Evolutionary conservation across 1,284 basidiomycete species (phyloP).

Genomic region (Fomitopsis palustris): DNA sequence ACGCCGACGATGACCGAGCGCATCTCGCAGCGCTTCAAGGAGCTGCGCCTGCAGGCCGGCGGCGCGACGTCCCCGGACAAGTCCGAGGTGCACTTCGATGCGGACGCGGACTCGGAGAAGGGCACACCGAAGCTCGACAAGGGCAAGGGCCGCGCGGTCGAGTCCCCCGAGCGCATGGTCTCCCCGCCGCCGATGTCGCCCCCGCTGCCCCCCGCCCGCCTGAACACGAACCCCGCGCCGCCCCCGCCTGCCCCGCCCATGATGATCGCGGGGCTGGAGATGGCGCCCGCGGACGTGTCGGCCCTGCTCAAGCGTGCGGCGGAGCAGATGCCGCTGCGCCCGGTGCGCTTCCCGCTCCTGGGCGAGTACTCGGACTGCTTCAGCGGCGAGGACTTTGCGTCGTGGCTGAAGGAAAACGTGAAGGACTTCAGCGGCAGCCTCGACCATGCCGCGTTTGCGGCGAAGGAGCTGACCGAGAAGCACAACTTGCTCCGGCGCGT

Average conservation of each 20-base stretch:
- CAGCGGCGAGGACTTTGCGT: conserved; percentile 76
- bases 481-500: conserved; percentile 72
- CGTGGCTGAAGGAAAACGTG: conserved; percentile 71
- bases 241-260: conserved; percentile 49
- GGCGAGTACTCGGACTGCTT: conserved; percentile 88
- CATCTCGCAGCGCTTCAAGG: conserved; percentile 69
- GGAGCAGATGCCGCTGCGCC: conserved; percentile 57
- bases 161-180: conserved; percentile 36
- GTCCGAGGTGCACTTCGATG: conserved; percentile 31
- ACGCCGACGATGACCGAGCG: conserved; percentile 74
- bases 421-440: conserved; percentile 68
- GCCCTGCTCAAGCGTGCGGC: conserved; percentile 64
- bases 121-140: conserved; percentile 59
- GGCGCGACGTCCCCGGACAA: conserved; percentile 30
- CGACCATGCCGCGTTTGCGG: conserved; percentile 78
- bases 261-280: conserved; percentile 69
- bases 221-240: conserved; percentile 33
- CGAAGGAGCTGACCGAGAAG: conserved; percentile 71
- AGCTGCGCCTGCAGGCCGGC: conserved; percentile 54
- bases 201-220: conserved; percentile 36
- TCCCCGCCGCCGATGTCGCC: conserved; percentile 68
- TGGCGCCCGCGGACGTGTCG: conserved; percentile 63
- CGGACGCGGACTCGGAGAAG: conserved; percentile 34
- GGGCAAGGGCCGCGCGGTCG: conserved; percentile 69
- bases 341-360: conserved; percentile 76